These are phyloP conservation scores for Solanum arcanum DNA, from an alignment of 257 asterid species.

Conservation along the genomic window DNA sequence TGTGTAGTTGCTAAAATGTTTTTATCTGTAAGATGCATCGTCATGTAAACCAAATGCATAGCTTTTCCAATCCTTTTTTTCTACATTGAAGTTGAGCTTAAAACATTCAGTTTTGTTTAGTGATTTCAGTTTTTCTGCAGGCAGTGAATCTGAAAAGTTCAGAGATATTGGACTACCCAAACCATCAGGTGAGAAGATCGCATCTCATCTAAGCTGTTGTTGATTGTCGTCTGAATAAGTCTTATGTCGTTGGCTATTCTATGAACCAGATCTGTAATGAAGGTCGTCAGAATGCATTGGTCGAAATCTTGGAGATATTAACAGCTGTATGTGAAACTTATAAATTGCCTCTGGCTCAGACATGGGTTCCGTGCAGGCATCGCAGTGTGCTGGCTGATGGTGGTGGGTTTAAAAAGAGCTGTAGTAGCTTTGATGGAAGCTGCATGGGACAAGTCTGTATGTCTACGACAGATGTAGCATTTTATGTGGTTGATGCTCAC, in stretches of 20 bases:
- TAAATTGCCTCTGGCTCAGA: constrained; percentile 83
- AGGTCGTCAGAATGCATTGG: constrained; percentile 82
- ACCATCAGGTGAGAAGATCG: constrained; percentile 44
- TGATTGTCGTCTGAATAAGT: constrained; percentile 2
- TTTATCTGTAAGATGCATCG: neutral
- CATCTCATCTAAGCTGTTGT: neutral
- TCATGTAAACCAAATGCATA: neutral
- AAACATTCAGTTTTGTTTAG: neutral
- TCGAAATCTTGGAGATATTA: constrained; percentile 67
- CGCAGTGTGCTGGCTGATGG: constrained; percentile 71
- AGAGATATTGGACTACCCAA: constrained; percentile 69
- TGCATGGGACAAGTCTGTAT: constrained; percentile 90
- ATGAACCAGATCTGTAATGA: constrained; percentile 66
- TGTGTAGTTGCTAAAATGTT: neutral
- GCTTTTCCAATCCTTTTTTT: neutral
- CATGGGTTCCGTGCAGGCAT: constrained; percentile 93
- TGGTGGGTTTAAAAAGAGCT: constrained; percentile 74
- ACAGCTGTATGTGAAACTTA: constrained; percentile 82
- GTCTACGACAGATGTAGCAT: constrained; percentile 78
- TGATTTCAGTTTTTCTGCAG: constrained; percentile 45
- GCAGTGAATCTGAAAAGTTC: constrained; percentile 90
- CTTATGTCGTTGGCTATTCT: constrained; percentile 6
- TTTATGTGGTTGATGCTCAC: constrained; percentile 76
- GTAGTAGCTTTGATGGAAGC: constrained; percentile 93
- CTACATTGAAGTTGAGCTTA: neutral